Percentiles rank a stretch among this genome's conserved stretches.
These are phyloP conservation scores for Reutealis trisperma DNA, from an alignment of 345 rosid genomes.

Conservation along the genomic window DNA sequence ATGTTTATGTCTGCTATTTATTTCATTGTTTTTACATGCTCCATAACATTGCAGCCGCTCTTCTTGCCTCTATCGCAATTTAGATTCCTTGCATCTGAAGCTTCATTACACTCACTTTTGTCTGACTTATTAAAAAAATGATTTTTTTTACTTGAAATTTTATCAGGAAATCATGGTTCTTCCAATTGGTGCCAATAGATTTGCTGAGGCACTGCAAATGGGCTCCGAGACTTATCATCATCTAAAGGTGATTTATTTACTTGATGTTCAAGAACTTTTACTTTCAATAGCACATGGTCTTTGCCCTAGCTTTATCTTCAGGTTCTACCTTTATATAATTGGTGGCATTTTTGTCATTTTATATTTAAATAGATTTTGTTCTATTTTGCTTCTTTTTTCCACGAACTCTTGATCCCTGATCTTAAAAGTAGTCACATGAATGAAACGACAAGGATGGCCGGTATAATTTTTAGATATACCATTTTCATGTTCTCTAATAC, in stretches of 20 bases:
- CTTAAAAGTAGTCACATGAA: neutral
- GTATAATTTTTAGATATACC: neutral
- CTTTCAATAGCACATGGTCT: neutral
- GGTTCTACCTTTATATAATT: neutral
- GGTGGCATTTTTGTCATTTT: neutral
- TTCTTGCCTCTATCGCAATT: neutral
- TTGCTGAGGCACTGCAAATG: conserved; percentile 95
- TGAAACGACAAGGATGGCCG: neutral
- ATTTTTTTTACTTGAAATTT: conserved; percentile 16
- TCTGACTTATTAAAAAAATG: neutral
- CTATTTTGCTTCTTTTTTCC: neutral
- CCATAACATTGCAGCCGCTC: neutral
- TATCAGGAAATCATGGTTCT: conserved; percentile 87
- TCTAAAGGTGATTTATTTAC: conserved; percentile 65
- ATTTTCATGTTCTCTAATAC: neutral
- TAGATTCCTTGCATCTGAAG: neutral
- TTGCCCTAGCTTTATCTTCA: neutral
- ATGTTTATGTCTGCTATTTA: neutral
- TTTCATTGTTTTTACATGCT: neutral
- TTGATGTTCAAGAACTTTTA: conserved; percentile 16
- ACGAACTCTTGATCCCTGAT: neutral
- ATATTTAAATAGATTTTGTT: too few species aligned
- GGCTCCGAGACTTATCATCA: conserved; percentile 97
- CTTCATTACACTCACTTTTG: neutral
- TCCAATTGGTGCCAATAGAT: conserved; percentile 85